These are phyloP conservation scores for Talaromyces pinophilus DNA, from an alignment of 2,329 filamentous ascomycete species.

Conservation along the genomic window DNA sequence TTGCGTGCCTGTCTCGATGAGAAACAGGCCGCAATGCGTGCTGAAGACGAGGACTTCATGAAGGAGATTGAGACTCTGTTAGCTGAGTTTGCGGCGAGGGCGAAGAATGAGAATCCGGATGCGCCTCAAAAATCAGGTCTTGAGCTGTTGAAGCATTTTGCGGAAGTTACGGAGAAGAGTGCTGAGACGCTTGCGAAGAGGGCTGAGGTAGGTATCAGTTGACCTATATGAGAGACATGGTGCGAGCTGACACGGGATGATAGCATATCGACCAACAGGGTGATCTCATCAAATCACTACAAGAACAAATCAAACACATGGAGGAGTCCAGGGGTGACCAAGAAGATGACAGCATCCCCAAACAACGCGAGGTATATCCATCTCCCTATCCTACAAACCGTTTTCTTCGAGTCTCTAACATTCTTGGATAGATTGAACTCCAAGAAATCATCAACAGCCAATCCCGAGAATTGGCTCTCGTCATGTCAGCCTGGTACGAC, in stretches of 20 bases:
- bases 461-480: constrained; percentile 47
- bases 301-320: constrained; percentile 43
- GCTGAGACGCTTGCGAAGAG: constrained; percentile 45
- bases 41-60: constrained; percentile 44
- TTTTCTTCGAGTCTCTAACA: not conserved
- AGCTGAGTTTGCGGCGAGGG: constrained; percentile 41
- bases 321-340: constrained; percentile 39
- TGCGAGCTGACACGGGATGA: not conserved
- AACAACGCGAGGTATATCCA: constrained; percentile 42
- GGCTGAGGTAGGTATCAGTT: constrained; percentile 41
- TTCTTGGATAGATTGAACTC: constrained; percentile 38
- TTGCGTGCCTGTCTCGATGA: constrained; percentile 42
- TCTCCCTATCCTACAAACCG: not conserved
- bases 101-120: constrained; percentile 36
- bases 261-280: constrained; percentile 48
- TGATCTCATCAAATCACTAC: constrained; percentile 45
- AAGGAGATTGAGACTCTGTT: constrained; percentile 46
- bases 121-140: constrained; percentile 39
- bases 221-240: not conserved
- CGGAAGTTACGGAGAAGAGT: constrained; percentile 60
- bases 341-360: constrained; percentile 33
- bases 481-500: constrained; percentile 52
- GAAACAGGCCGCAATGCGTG: constrained; percentile 42
- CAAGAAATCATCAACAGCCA: constrained; percentile 44
- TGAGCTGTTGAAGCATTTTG: constrained; percentile 47